phyloP scores from a whole-genome alignment of 2,329 filamentous ascomycete genomes.

The Ascochyta fabae region DNA sequence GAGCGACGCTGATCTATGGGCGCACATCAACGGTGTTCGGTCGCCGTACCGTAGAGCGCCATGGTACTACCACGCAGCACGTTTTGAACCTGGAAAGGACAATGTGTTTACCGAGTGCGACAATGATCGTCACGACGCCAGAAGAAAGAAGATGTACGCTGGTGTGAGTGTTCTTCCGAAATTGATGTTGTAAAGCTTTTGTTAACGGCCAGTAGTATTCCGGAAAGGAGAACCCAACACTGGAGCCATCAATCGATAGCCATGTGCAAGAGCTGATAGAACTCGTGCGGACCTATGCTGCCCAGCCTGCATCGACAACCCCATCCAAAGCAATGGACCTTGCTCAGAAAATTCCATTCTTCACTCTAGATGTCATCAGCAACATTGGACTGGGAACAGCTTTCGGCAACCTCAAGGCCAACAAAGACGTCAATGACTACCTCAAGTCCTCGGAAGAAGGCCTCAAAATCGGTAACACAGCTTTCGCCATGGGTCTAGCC shows the following conservation, averaged over 20 bases:
- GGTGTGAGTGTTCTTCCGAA: conserved; percentile 47
- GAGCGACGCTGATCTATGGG: conserved; percentile 55
- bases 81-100: conserved; percentile 61
- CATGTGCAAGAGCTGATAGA: conserved; percentile 56
- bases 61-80: conserved; percentile 52
- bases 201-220: conserved; percentile 53
- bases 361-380: conserved; percentile 64
- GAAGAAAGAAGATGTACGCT: conserved; percentile 57
- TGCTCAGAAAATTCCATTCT: conserved; percentile 56
- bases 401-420: conserved; percentile 59
- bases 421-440: conserved; percentile 57
- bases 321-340: conserved; percentile 54
- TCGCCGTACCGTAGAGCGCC: conserved; percentile 51
- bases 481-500: conserved; percentile 35
- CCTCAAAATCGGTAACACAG: conserved; percentile 36
- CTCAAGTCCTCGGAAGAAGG: conserved; percentile 53
- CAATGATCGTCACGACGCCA: conserved; percentile 54
- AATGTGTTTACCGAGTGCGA: conserved; percentile 62
- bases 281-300: conserved; percentile 58
- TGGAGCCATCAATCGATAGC: conserved; percentile 59
- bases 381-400: conserved; percentile 60
- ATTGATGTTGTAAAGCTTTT: not conserved
- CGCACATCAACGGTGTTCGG: conserved; percentile 51
- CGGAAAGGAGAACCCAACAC: conserved; percentile 60
- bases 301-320: conserved; percentile 20